phyloP scores from a whole-genome alignment of 116 monocot genomes.

The Dioscorea cayenensis region DNA sequence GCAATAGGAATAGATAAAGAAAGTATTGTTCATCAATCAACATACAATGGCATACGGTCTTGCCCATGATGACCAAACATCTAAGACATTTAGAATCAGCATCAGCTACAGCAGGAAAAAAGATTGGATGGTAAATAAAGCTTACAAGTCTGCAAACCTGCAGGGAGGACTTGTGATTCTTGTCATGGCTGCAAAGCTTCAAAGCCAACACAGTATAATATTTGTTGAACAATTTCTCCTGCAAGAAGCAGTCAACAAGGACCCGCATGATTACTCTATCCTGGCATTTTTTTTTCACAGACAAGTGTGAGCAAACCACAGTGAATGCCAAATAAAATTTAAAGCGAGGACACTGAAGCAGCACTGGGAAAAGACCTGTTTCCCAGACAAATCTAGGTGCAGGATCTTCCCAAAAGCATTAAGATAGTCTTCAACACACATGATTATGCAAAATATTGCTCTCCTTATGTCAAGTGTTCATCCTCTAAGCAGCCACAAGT shows the following conservation, averaged over 20 bases:
- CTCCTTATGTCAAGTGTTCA: slow-evolving; percentile 87
- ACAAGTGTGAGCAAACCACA: background rate
- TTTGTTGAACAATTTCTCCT: slow-evolving; percentile 89
- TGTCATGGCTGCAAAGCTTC: slow-evolving; percentile 86
- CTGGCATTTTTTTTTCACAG: slow-evolving; percentile 17
- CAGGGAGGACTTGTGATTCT: slow-evolving; percentile 93
- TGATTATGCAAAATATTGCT: slow-evolving; percentile 91
- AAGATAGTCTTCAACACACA: slow-evolving; percentile 92
- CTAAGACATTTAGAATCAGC: too few relatives aligned
- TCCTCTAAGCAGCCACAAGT: slow-evolving; percentile 74
- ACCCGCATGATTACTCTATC: slow-evolving; percentile 97
- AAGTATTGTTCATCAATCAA: too few relatives aligned
- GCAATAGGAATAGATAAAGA: too few relatives aligned
- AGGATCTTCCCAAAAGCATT: slow-evolving; percentile 98
- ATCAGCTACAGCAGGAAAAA: too few relatives aligned
- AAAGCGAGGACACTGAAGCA: too few relatives aligned
- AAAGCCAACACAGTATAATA: slow-evolving; percentile 85
- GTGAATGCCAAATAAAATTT: too few relatives aligned
- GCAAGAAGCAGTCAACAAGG: slow-evolving; percentile 83
- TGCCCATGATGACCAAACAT: too few relatives aligned
- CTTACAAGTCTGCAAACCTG: slow-evolving; percentile 38
- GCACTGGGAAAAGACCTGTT: slow-evolving; percentile 49
- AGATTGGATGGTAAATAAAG: too few relatives aligned
- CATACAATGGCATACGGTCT: too few relatives aligned
- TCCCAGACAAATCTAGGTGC: slow-evolving; percentile 72